Conservation (phyloP, 768 basidiomycete genomes). For the Pseudohyphozyma bogoriensis region DNA sequence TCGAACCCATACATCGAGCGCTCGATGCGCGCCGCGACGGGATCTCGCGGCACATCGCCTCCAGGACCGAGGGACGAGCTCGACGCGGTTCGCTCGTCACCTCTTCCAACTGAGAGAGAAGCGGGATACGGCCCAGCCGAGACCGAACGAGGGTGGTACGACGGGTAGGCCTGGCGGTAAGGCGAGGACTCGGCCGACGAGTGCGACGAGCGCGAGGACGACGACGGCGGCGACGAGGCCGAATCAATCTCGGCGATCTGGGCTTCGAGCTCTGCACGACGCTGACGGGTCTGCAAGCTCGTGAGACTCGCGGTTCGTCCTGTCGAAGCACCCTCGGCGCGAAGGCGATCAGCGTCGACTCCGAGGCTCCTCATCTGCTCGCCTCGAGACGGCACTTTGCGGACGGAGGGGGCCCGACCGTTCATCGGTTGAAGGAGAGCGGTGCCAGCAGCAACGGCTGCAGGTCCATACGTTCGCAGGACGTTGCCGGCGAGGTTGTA, state of each 20-base stretch:
- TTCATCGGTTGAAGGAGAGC: slow-evolving; percentile 14
- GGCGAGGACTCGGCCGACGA: slow-evolving; percentile 4
- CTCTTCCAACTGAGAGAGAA: background rate
- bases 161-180: background rate
- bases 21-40: slow-evolving; percentile 1
- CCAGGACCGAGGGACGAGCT: background rate
- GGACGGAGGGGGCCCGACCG: slow-evolving; percentile 2
- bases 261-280: background rate
- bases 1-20: slow-evolving; percentile 5
- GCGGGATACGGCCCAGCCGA: background rate
- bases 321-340: background rate
- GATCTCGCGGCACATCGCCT: background rate
- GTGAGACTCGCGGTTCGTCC: background rate
- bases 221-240: background rate
- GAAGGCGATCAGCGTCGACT: background rate
- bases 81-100: background rate
- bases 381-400: background rate
- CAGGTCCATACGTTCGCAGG: slow-evolving; percentile 15
- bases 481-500: background rate
- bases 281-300: background rate
- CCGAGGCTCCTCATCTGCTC: background rate
- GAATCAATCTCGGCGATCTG: background rate
- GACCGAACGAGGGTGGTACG: background rate
- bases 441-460: slow-evolving; percentile 15
- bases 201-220: background rate